Base-by-base conservation (phyloP, 2,329 filamentous ascomycete genomes). In the Tolypocladium guangdongense region DNA sequence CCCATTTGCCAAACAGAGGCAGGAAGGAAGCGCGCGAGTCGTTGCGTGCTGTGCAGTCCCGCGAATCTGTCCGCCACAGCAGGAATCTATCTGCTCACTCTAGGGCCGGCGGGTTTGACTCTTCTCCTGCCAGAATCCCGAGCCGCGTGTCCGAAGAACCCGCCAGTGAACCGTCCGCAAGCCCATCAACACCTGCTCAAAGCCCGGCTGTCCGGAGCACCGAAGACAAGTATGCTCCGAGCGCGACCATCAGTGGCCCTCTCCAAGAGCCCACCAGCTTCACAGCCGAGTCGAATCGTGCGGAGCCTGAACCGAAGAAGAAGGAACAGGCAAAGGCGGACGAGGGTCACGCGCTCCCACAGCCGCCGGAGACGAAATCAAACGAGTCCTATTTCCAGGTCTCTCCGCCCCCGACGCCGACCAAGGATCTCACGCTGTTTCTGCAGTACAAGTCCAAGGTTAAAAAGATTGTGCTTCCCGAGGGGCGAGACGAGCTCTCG, bases 371-470 rank as follows among this genome's bases (percentile, higher is more conserved):
- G 50, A 68, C 73, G 56, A 80, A 77, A 53, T 57, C 60, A 5
- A 59, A 59, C 30, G 73, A 77, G 32, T 74, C 76, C 51, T 77
- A 78, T 43, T 82, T 81, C 57, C 75, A 82, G 24, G 84, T 86
- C 43, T 72, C 71, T 0, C 90, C 89, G 10, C 84, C 87, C 37
- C 76, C 74, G 18, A 71, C 76, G 8, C 72, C 84, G 7, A 86
- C 84, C 10, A 96, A 96, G 66, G 90, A 96, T 60, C 77, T 99
- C 50, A 97, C 92, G 0, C 74, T 99, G 39, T 99, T 97, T 67
- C 70, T 97, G 56, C 92, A 97, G 70, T 96, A 97, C 73, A 96
- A 95, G 67, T 93, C 87, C 62, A 93, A 93, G 66, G 91, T 97
- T 61, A 97, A 96, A 72, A 97, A 97, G 68, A 95, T 95, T 66